phyloP scores from a whole-genome alignment of 192 early-diverging fungal genomes.

The Linnemannia exigua region DNA sequence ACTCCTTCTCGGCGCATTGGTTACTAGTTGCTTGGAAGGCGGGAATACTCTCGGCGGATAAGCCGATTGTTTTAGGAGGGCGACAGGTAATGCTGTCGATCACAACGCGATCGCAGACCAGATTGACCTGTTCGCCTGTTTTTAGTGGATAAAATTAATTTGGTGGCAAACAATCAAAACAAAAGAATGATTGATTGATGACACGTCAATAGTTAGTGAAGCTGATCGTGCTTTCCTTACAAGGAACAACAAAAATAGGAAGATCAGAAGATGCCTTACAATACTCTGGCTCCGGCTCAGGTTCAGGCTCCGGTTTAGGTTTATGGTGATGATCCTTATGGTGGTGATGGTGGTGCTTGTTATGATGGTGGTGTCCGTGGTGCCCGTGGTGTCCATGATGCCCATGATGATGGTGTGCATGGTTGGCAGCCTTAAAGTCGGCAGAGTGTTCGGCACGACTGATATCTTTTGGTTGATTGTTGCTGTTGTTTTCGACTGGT shows the following conservation, averaged over 20 bases:
- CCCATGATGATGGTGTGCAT: neutral
- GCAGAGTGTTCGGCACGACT: neutral
- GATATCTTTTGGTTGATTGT: neutral
- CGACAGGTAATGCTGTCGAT: conserved; percentile 19
- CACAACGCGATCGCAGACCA: conserved; percentile 13
- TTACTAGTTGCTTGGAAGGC: neutral
- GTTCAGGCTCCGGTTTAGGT: neutral
- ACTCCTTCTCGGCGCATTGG: neutral
- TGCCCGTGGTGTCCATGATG: neutral
- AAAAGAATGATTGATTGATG: neutral
- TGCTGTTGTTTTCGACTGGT: neutral
- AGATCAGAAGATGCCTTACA: neutral
- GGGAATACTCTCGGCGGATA: neutral
- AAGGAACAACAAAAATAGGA: neutral
- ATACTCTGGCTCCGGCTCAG: neutral
- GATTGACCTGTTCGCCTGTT: conserved; percentile 7
- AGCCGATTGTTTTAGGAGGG: neutral
- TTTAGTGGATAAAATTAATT: neutral
- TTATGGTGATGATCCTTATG: neutral
- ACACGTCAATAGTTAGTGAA: too few relatives aligned
- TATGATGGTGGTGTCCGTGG: neutral
- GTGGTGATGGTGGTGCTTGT: conserved; percentile 1
- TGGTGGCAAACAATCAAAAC: neutral
- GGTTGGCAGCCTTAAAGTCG: neutral
- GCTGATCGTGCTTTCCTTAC: too few relatives aligned